phyloP scores from a whole-genome alignment of 106 monocot genomes.

The Iris macrosiphon region DNA sequence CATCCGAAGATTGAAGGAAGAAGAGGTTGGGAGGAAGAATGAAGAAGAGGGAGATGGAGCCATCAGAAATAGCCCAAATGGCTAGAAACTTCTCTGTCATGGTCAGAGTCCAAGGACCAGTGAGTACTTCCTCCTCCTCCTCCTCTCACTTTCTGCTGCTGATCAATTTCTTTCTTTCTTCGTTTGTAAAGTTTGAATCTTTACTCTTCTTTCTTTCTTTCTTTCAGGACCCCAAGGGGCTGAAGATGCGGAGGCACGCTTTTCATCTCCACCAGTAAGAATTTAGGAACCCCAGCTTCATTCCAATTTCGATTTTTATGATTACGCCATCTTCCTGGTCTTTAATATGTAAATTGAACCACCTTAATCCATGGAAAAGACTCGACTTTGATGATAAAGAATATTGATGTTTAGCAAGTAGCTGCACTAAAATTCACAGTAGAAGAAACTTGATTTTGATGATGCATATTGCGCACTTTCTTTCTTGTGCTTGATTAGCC shows the following conservation, averaged over 20 bases:
- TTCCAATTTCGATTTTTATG: too few relatives aligned
- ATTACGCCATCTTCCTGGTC: too few relatives aligned
- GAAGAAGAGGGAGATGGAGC: constrained; percentile 37
- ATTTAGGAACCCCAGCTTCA: not conserved
- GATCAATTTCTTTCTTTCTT: not conserved
- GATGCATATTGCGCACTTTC: too few relatives aligned
- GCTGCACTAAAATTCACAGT: too few relatives aligned
- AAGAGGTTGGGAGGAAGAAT: not conserved
- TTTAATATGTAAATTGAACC: too few relatives aligned
- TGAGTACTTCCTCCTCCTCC: constrained; percentile 36
- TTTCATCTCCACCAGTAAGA: constrained; percentile 78
- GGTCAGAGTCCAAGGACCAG: constrained; percentile 73
- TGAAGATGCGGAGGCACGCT: constrained; percentile 71
- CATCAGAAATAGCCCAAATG: constrained; percentile 37
- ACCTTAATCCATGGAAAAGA: too few relatives aligned
- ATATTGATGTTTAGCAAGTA: too few relatives aligned
- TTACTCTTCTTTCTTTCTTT: not conserved
- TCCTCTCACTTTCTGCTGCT: not conserved
- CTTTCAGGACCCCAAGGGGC: constrained; percentile 76
- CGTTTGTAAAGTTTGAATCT: not conserved
- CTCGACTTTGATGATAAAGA: too few relatives aligned
- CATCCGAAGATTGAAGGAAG: too few relatives aligned
- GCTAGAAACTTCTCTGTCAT: constrained; percentile 69
- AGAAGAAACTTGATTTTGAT: too few relatives aligned
- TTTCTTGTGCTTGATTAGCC: too few relatives aligned